Base-by-base conservation (phyloP, 2,329 filamentous ascomycete genomes). In the Kalaharituber pfeilii region DNA sequence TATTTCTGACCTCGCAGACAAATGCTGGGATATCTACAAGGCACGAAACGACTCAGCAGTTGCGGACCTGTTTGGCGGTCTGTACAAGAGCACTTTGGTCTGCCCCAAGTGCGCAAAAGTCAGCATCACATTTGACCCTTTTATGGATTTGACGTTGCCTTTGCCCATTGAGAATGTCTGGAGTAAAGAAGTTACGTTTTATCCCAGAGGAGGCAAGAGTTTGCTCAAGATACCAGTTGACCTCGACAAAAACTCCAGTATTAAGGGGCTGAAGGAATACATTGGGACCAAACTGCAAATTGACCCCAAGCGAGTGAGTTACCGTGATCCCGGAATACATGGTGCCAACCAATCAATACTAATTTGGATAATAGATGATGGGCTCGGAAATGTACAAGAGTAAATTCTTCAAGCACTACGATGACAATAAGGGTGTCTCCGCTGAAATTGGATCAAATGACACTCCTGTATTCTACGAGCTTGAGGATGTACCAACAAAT, bases 71-170 rank as follows among this genome's bases (percentile, higher is more conserved):
- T 98, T 98, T 68, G 93, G 86, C 22, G 91, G 91, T 59, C 86
- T 96, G 76, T 98, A 96, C 76, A 95, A 96, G 71, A 96, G 93
- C 45, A 96, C 89, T 0, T 77, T 98, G 59, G 82, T 91, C 59
- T 98, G 91, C 65, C 91, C 91, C 0, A 77, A 76, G 6, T 98
- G 91, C 67, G 77, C 82, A 62, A 98, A 96, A 70, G 84, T 96
- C 69, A 95, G 88, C 76, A 94, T 98, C 63, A 96, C 91, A 0
- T 98, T 98, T 65, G 91, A 98, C 66, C 91, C 91, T 0, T 98
- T 94, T 73, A 95, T 87, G 68, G 91, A 93, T 60, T 71, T 98
- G 56, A 95, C 91, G 0, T 72, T 98, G 24, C 91, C 93, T 55
- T 72, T 98, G 29, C 91, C 91, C 0, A 79, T 94, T 53, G 83